Evolutionary conservation across 1,284 basidiomycete species (phyloP), one percentile per base, ranked within the genome.

Genomic region (Malassezia yamatoensis): DNA sequence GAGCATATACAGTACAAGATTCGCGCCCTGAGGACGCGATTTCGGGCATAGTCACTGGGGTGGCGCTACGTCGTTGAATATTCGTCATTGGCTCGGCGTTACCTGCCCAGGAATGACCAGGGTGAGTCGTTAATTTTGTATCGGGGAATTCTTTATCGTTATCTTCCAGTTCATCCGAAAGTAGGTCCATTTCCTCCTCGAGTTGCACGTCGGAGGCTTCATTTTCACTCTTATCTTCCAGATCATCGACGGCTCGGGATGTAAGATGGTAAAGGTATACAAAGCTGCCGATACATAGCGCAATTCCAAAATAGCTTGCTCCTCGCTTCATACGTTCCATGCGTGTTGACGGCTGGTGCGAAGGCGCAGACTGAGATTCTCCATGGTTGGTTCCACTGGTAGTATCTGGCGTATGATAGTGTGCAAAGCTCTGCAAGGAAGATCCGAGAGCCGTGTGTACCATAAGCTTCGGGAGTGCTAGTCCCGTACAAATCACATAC

Each of bases 401-500:
- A 21, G 44, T 42, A 2, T 34, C 51, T 10, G 57, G 58, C 10
- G 64, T 64, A 67, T 85, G 82, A 75, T 82, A 83, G 56, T 82
- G 81, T 57, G 82, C 82, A 77, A 90, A 90, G 38, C 84, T 87
- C 68, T 85, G 84, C 68, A 90, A 87, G 20, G 84, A 85, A 20
- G 83, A 82, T 42, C 87, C 87, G 60, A 90, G 79, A 59, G 81
- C 85, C 21, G 86, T 87, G 78, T 90, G 88, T 51, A 90, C 81
- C 75, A 88, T 83, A 63, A 90, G 82, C 76, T 90, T 90, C 80
- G 86, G 83, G 51, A 90, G 80, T 36, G 85, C 86, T 33, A 88
- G 79, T 5, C 83, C 87, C 8, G 87, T 90, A 77, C 86, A 88
- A 45, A 81, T 68, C 29, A 83, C 81, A 76, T 88, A 90, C 10